Base-by-base conservation (phyloP, 306 rosid genomes). In the Rosa multiflora region DNA sequence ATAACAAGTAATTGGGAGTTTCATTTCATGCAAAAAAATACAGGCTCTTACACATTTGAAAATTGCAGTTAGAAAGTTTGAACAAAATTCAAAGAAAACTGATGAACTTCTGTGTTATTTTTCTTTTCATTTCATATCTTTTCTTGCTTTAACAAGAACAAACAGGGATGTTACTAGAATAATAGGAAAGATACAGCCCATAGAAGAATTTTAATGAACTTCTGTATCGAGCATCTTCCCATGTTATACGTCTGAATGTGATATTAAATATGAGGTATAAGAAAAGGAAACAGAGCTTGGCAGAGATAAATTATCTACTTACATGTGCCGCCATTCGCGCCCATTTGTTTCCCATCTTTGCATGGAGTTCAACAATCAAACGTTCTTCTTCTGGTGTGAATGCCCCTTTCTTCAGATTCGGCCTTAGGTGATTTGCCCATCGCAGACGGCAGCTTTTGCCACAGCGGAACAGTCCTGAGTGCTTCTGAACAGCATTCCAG, bases 401-500 rank as follows among this genome's bases (percentile, higher is more conserved):
- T 15, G 98, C 83, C 51, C 98, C 99, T 81, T 96, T 96, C 91
- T 89, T 96, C 85, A 96, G 90, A 86, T 93, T 89, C 51, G 99
- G 99, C 90, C 99, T 91, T 51, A 96, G 85, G 89, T 96, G 99
- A 85, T 96, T 96, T 56, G 98, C 96, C 99, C 99, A 96, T 58
- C 99, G 89, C 81, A 96, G 82, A 49, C 99, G 90, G 74, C 99
- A 96, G 90, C 99, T 96, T 88, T 96, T 96, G 32, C 99, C 99
- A 4, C 99, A 96, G 17, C 99, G 99, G 48, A 77, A 85, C 70
- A 96, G 86, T 63, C 93, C 98, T 48, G 98, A 88, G 82, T 93
- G 87, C 94, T 89, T 96, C 89, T 96, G 99, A 76, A 96, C 92
- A n/a, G 96, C 94, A 87, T 93, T 96, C 99, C 99, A 96, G 84